Evolutionary conservation across 2,329 filamentous ascomycete species (phyloP).

Genomic region (Coleophoma crateriformis): DNA sequence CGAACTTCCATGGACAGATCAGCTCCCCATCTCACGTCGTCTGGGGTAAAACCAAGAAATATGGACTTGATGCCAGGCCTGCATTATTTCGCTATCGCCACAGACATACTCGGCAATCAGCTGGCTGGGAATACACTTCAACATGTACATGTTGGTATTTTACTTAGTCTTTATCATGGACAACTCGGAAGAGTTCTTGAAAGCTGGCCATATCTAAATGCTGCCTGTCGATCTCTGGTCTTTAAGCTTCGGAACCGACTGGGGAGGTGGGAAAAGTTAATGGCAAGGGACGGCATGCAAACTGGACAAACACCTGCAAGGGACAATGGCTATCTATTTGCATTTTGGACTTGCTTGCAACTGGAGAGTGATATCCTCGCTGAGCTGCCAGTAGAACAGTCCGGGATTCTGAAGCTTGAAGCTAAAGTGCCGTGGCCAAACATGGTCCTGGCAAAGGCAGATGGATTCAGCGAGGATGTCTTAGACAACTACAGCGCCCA

Average conservation of each 20-base stretch:
- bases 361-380: conserved; percentile 93
- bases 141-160: conserved; percentile 77
- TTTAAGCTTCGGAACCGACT: conserved; percentile 65
- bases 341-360: conserved; percentile 92
- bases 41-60: conserved; percentile 43
- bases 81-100: conserved; percentile 82
- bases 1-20: conserved; percentile 44
- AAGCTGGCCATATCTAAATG: conserved; percentile 62
- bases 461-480: conserved; percentile 41
- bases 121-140: conserved; percentile 75
- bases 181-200: conserved; percentile 83
- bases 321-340: conserved; percentile 65
- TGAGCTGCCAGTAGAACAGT: conserved; percentile 64
- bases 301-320: conserved; percentile 12
- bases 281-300: conserved; percentile 2
- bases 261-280: conserved; percentile 33
- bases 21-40: conserved; percentile 2
- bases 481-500: conserved; percentile 57
- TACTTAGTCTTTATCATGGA: conserved; percentile 84
- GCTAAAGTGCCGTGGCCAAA: conserved; percentile 64
- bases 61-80: conserved; percentile 84
- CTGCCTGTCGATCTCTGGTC: conserved; percentile 53
- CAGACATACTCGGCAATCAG: conserved; percentile 79
- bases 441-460: conserved; percentile 36
- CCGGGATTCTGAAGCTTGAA: conserved; percentile 55